These are phyloP conservation scores for Lactifluus piperatus DNA, from an alignment of 768 basidiomycete genomes.

Conservation along the genomic window DNA sequence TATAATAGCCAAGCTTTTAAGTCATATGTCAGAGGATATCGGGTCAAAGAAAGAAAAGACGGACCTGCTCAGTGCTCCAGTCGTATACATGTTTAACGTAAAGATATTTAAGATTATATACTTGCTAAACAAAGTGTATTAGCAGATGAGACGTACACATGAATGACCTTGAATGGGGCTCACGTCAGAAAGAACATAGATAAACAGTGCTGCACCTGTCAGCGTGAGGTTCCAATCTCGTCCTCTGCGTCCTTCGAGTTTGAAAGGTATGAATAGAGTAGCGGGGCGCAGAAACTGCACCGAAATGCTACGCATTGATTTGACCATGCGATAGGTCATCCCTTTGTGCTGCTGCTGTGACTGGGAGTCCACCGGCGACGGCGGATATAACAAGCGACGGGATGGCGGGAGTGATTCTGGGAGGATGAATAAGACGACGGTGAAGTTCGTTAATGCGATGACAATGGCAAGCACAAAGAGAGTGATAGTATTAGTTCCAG, in stretches of 20 bases:
- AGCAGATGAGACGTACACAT: neutral
- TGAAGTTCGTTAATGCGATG: constrained; percentile 16
- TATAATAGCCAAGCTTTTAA: constrained; percentile 19
- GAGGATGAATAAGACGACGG: constrained; percentile 15
- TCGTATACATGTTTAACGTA: constrained; percentile 21
- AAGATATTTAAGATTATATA: constrained; percentile 21
- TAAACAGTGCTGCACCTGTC: constrained; percentile 16
- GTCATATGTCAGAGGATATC: neutral
- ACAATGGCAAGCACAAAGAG: constrained; percentile 16
- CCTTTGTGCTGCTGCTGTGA: neutral
- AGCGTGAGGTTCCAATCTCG: constrained; percentile 21
- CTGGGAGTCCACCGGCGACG: neutral
- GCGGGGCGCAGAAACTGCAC: constrained; percentile 16
- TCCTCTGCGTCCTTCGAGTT: constrained; percentile 16
- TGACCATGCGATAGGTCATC: neutral
- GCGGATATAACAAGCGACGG: constrained; percentile 1
- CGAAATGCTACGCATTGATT: neutral
- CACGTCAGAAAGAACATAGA: constrained; percentile 19
- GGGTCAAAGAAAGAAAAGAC: neutral
- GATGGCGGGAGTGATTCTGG: constrained; percentile 17
- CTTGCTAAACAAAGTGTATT: constrained; percentile 14
- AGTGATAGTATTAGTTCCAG: constrained; percentile 2
- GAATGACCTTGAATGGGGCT: neutral
- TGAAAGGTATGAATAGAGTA: constrained; percentile 13
- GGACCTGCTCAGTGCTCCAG: constrained; percentile 19